Conservation (phyloP, 2,329 filamentous ascomycete species). For the Alternaria sp. region DNA sequence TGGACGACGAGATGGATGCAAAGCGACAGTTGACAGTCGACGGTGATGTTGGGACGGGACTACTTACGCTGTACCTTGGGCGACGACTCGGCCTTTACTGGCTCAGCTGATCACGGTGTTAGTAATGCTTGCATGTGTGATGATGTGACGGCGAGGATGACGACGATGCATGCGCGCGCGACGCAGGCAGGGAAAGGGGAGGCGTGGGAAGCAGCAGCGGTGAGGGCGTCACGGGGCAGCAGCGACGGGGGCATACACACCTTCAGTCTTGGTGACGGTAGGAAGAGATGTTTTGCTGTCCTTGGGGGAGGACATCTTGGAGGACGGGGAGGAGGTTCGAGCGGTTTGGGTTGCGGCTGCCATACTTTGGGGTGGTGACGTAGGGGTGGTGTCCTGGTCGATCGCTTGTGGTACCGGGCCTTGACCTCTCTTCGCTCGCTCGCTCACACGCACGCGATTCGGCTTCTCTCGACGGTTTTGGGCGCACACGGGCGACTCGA, state of each 20-base stretch:
- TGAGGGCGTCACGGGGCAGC: not conserved
- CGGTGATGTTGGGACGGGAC: not conserved
- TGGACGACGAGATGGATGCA: not conserved
- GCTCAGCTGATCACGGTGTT: slow-evolving; percentile 29
- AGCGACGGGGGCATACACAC: slow-evolving; percentile 29
- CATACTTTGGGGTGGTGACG: slow-evolving; percentile 46
- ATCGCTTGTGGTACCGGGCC: slow-evolving; percentile 37
- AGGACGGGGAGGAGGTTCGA: slow-evolving; percentile 44
- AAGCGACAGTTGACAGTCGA: slow-evolving; percentile 5
- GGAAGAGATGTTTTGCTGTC: slow-evolving; percentile 44
- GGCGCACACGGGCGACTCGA: slow-evolving; percentile 13
- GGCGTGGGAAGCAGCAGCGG: not conserved
- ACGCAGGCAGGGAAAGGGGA: not conserved
- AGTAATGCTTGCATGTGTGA: slow-evolving; percentile 18
- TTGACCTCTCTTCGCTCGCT: slow-evolving; percentile 28
- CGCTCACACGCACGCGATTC: slow-evolving; percentile 24
- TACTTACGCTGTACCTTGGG: slow-evolving; percentile 36
- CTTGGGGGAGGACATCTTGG: slow-evolving; percentile 49
- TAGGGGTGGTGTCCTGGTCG: slow-evolving; percentile 38
- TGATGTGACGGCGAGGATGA: slow-evolving; percentile 10
- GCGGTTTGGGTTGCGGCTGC: slow-evolving; percentile 44
- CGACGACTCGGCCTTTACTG: slow-evolving; percentile 31
- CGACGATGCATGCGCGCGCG: slow-evolving; percentile 19
- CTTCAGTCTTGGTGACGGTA: slow-evolving; percentile 42
- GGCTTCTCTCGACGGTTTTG: slow-evolving; percentile 18